Percentiles rank a stretch among this genome's conserved stretches.
Evolutionary conservation across 768 basidiomycete genomes (phyloP).

Genomic region (Amanita molliuscula): DNA sequence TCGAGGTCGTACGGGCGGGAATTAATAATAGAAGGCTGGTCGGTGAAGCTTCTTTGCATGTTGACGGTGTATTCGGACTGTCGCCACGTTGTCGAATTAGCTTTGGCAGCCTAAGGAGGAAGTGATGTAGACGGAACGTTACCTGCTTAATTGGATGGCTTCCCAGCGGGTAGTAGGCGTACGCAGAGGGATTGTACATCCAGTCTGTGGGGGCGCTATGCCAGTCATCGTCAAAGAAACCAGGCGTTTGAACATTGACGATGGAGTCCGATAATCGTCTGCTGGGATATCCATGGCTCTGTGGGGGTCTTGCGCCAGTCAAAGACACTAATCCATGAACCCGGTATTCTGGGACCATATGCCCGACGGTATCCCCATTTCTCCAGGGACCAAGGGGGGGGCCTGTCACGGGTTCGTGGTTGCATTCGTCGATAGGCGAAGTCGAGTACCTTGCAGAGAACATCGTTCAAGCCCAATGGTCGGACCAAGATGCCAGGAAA

Average conservation of each 20-base stretch:
- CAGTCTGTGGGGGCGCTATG: neutral
- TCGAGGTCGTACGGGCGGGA: slow-evolving; percentile 5
- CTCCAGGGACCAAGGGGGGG: neutral
- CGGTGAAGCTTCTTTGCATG: slow-evolving; percentile 2
- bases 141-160: slow-evolving; percentile 3
- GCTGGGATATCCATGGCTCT: neutral
- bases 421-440: neutral
- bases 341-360: neutral
- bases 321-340: neutral
- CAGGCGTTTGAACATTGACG: neutral
- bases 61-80: slow-evolving; percentile 2
- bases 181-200: neutral
- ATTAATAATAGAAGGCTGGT: slow-evolving; percentile 7
- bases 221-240: neutral
- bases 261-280: slow-evolving; percentile 4
- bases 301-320: neutral
- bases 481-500: neutral
- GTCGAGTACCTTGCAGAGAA: neutral
- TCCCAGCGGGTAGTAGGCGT: slow-evolving; percentile 1
- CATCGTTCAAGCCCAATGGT: neutral
- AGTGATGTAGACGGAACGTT: neutral
- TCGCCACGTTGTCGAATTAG: slow-evolving; percentile 5
- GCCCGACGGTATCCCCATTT: neutral
- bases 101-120: neutral
- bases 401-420: neutral